A percentile compares a stretch with the other conserved stretches of the same genome.
These are phyloP conservation scores for Candida rishiriensis DNA, from an alignment of 805 yeast genomes.

Conservation along the genomic window DNA sequence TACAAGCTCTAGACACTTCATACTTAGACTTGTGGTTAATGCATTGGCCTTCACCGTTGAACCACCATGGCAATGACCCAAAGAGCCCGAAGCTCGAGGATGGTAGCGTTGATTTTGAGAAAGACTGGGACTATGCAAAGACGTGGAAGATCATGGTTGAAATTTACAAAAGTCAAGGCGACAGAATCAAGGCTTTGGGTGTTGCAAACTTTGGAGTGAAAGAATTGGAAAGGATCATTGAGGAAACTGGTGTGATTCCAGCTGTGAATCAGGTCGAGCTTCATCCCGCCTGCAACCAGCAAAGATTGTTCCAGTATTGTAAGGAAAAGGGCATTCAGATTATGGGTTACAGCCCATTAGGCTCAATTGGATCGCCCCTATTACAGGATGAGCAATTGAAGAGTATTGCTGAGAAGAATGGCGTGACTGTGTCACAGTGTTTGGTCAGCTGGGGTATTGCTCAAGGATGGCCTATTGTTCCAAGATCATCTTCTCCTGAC, in stretches of 20 bases:
- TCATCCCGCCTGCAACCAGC: conserved; percentile 39
- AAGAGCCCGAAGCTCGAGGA: conserved; percentile 25
- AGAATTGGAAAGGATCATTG: conserved; percentile 30
- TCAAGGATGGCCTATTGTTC: conserved; percentile 33
- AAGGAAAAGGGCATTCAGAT: conserved; percentile 27
- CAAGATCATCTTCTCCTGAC: conserved; percentile 37
- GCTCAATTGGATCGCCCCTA: conserved; percentile 39
- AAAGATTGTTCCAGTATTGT: conserved; percentile 28
- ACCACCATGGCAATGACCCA: conserved; percentile 17
- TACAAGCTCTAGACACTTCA: conserved; percentile 33
- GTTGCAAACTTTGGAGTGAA: conserved; percentile 34
- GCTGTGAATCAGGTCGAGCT: conserved; percentile 42
- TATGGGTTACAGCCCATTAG: conserved; percentile 42
- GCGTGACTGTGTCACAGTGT: conserved; percentile 47
- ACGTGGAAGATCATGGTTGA: conserved; percentile 70
- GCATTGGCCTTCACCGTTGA: conserved; percentile 42
- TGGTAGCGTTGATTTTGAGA: conserved; percentile 18
- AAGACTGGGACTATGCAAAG: conserved; percentile 50
- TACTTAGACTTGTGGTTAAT: conserved; percentile 42
- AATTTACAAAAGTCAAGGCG: conserved; percentile 47
- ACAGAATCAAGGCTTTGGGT: conserved; percentile 39
- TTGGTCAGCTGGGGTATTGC: conserved; percentile 35
- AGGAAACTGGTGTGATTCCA: conserved; percentile 34
- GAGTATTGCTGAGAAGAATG: conserved; percentile 49
- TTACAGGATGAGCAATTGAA: conserved; percentile 28